Percentiles rank a stretch among this genome's conserved stretches.
phyloP scores from a whole-genome alignment of 225 moss, liverwort and hornwort species.

The Bryoerythrophyllum caledonicum region DNA sequence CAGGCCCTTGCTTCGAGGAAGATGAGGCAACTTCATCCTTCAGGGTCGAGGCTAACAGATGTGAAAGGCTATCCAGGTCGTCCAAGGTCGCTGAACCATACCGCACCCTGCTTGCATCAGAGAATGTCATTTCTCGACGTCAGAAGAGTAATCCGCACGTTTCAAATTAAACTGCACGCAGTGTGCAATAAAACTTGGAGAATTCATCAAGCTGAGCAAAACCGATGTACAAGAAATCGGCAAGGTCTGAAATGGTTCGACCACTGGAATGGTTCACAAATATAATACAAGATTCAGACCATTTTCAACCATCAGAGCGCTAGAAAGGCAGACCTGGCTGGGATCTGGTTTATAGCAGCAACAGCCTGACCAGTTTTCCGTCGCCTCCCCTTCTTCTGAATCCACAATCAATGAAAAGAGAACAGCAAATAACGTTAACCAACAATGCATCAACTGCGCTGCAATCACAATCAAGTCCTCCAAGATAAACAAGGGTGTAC shows the following conservation, averaged over 20 bases:
- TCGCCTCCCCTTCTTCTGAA: slow-evolving; percentile 32
- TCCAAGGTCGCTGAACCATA: slow-evolving; percentile 39
- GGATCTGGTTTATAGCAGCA: slow-evolving; percentile 28
- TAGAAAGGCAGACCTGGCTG: slow-evolving; percentile 20
- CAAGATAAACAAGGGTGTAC: background rate
- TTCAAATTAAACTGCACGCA: background rate
- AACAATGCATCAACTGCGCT: background rate
- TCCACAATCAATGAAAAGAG: slow-evolving; percentile 1
- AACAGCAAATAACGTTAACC: background rate
- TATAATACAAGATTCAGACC: background rate
- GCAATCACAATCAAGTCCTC: background rate
- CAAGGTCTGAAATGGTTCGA: background rate
- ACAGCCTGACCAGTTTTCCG: slow-evolving; percentile 30
- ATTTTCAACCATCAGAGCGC: background rate
- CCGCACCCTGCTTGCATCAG: slow-evolving; percentile 29
- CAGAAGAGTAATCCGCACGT: background rate
- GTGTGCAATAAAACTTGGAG: background rate
- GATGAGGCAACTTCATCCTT: slow-evolving; percentile 18
- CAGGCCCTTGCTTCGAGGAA: slow-evolving; percentile 10
- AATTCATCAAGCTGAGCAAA: background rate
- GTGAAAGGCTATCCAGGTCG: slow-evolving; percentile 33
- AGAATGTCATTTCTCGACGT: background rate
- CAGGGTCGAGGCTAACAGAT: slow-evolving; percentile 18
- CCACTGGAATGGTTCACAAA: background rate
- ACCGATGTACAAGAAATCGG: background rate